Base-by-base conservation (phyloP, 2,329 filamentous ascomycete species). In the Beauveria caledonica region DNA sequence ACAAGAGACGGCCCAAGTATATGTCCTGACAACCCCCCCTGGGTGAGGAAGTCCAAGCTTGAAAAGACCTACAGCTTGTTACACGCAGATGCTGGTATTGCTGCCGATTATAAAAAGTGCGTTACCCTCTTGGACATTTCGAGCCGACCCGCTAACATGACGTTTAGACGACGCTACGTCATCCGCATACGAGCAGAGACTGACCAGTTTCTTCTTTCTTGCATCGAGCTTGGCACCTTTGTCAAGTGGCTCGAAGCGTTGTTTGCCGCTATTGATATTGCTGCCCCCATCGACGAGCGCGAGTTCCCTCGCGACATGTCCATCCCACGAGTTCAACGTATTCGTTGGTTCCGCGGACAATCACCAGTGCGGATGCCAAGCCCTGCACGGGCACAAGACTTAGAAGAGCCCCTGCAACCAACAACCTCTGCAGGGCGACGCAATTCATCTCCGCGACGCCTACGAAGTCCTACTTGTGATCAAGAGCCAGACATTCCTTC, bases 21-120 rank as follows among this genome's bases (percentile, higher is more conserved):
- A 62, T 77, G 74, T 62, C 77, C 78, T 19, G 79, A 80, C 67
- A 77, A 75, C 66, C 82, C 76, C 29, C 77, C 73, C 45, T 86
- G 73, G 76, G 72, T 81, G 48, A 80, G 74, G 64, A 78, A 74
- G 62, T 82, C 82, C 21, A 77, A 77, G 60, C 72, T 90, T 42
- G 75, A 90, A 64, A 83, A 79, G 69, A 82, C 80, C n/a, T 92
- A 90, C 69, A 88, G 85, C 57, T 77, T 92, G 52, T 81, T 90
- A 64, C 86, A 91, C 69, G 88, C 88, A 23, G 88, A 92, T 71
- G 83, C 88, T 23, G 88, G 88, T 11, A 82, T 91, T 63, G 88
- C 89, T 10, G 81, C 84, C 17, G 88, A 92, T 71, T 87, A 89
- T 69, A 79, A 81, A 66, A 89, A 90, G 80, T 86, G 72, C 66